phyloP scores from a whole-genome alignment of 345 rosid genomes.

The Eucalyptus melliodora region DNA sequence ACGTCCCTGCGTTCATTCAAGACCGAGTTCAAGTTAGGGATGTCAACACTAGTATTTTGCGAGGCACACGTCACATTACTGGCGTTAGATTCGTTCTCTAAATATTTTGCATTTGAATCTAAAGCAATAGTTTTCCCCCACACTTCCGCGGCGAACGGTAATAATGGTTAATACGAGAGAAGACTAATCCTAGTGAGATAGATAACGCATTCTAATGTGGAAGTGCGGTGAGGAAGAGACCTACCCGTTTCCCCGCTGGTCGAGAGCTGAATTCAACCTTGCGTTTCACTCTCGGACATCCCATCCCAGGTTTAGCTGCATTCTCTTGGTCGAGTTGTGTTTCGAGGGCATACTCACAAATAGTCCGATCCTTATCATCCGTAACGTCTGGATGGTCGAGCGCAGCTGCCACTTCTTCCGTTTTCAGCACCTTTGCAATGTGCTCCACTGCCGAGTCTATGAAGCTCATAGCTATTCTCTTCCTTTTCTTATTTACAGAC shows the following conservation, averaged over 20 bases:
- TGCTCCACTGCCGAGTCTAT: background rate
- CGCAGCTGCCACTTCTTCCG: background rate
- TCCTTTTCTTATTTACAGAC: background rate
- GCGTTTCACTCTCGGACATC: background rate
- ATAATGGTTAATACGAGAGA: background rate
- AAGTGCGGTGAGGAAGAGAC: background rate
- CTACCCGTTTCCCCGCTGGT: background rate
- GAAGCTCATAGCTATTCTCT: background rate
- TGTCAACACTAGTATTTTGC: background rate
- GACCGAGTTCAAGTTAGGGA: background rate
- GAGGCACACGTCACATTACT: background rate
- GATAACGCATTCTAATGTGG: background rate
- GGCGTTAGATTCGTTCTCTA: background rate
- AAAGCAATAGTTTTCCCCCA: background rate
- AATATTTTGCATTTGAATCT: too few relatives aligned
- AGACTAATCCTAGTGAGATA: background rate
- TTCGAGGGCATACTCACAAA: background rate
- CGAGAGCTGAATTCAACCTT: background rate
- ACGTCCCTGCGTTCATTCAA: background rate
- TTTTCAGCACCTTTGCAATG: background rate
- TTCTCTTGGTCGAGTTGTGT: background rate
- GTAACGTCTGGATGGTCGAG: background rate
- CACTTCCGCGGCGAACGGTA: background rate
- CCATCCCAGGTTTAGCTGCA: background rate
- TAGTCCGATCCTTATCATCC: background rate